phyloP scores from a whole-genome alignment of 192 early-diverging fungal genomes.

The Allomyces macrogynus region DNA sequence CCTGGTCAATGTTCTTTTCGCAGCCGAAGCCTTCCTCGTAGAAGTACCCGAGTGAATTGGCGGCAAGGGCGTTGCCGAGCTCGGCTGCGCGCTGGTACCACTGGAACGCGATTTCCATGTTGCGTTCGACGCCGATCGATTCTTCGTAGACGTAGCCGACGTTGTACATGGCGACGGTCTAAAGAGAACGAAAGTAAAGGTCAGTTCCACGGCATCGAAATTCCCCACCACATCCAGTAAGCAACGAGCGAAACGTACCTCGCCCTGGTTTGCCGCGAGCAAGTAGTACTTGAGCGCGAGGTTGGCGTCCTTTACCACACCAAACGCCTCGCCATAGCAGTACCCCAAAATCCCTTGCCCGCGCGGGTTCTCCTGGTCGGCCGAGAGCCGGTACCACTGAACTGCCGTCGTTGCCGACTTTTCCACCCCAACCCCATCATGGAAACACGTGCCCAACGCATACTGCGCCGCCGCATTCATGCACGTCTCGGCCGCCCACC shows the following conservation, averaged over 20 bases:
- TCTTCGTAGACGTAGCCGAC: constrained; percentile 38
- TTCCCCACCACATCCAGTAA: no score
- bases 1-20: constrained; percentile 27
- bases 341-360: constrained; percentile 50
- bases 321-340: constrained; percentile 66
- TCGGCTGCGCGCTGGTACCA: constrained; percentile 40
- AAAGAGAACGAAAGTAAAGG: no score
- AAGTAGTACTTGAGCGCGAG: constrained; percentile 37
- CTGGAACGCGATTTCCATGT: constrained; percentile 12
- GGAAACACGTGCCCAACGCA: constrained; percentile 54
- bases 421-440: constrained; percentile 52
- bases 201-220: no score
- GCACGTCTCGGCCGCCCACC: constrained; percentile 29
- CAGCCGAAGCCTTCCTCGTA: constrained; percentile 63
- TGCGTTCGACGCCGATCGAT: constrained; percentile 16
- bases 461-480: constrained; percentile 40
- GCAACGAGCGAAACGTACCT: constrained; percentile 6
- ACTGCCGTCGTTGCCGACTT: constrained; percentile 46
- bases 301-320: constrained; percentile 38
- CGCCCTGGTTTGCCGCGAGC: constrained; percentile 21
- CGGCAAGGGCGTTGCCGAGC: constrained; percentile 46
- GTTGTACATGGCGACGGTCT: constrained; percentile 28
- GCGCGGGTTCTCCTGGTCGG: constrained; percentile 38
- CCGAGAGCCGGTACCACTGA: constrained; percentile 45
- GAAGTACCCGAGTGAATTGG: constrained; percentile 61